These are phyloP conservation scores for Trametes elegans DNA, from an alignment of 768 basidiomycete genomes.

Conservation along the genomic window DNA sequence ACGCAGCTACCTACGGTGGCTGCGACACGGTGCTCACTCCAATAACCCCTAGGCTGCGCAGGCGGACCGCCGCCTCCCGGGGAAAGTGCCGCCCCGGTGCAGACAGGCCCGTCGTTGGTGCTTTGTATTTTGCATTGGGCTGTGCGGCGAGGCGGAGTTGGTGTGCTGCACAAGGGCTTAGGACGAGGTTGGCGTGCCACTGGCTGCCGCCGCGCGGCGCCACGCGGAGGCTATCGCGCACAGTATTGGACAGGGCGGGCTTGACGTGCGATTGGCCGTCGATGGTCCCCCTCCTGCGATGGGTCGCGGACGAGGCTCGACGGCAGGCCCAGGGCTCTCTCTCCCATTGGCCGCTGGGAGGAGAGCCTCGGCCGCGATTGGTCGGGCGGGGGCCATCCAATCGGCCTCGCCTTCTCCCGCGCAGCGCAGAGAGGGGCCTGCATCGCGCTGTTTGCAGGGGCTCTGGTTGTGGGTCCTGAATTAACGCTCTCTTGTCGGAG, in stretches of 20 bases:
- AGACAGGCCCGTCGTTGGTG: background rate
- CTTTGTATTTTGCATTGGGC: background rate
- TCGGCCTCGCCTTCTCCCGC: background rate
- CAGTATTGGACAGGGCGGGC: background rate
- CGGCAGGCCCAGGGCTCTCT: background rate
- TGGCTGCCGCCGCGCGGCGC: background rate
- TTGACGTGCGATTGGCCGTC: background rate
- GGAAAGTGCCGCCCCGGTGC: too few relatives aligned
- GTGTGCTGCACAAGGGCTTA: background rate
- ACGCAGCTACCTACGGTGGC: background rate
- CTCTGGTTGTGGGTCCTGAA: slow-evolving; percentile 1
- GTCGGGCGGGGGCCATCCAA: background rate
- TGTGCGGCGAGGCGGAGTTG: background rate
- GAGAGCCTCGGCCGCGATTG: background rate
- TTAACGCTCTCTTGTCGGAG: background rate
- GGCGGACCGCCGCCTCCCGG: background rate
- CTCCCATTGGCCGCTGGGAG: background rate
- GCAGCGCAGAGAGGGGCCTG: background rate
- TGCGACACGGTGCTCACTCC: background rate
- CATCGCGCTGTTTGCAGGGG: background rate
- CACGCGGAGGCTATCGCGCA: slow-evolving; percentile 4
- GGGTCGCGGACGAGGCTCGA: background rate
- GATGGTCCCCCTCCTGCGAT: background rate
- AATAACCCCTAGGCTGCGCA: background rate
- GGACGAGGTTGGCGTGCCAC: background rate